Evolutionary conservation across 2,329 filamentous ascomycete genomes (phyloP).

Genomic region (Pseudophaeomoniella oleicola): DNA sequence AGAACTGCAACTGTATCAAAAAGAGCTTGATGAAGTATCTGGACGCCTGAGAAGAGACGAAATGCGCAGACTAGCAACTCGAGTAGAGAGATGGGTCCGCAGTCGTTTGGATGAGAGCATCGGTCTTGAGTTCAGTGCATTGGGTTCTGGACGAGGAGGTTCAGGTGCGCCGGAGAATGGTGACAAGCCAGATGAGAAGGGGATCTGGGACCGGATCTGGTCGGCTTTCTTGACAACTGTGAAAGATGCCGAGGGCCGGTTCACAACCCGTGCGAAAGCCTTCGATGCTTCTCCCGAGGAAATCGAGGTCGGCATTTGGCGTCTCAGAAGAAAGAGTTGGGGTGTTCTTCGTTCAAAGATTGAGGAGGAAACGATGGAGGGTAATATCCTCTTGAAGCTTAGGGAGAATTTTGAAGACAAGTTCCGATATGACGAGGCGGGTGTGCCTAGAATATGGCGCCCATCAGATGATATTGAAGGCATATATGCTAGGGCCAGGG

Average conservation of each 20-base stretch:
- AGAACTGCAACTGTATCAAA: slow-evolving; percentile 66
- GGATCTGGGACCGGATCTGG: slow-evolving; percentile 96
- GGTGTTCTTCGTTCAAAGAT: slow-evolving; percentile 76
- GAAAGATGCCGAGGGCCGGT: slow-evolving; percentile 68
- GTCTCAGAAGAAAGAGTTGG: slow-evolving; percentile 88
- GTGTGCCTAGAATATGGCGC: slow-evolving; percentile 91
- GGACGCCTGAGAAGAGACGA: slow-evolving; percentile 78
- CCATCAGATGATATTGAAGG: slow-evolving; percentile 96
- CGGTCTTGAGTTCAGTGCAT: slow-evolving; percentile 88
- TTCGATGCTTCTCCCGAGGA: slow-evolving; percentile 88
- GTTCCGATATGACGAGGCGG: slow-evolving; percentile 91
- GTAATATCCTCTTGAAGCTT: slow-evolving; percentile 86
- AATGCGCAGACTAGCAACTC: slow-evolving; percentile 80
- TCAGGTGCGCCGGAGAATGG: slow-evolving; percentile 65
- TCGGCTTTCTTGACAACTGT: slow-evolving; percentile 69
- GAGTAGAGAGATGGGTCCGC: slow-evolving; percentile 87
- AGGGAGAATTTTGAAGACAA: slow-evolving; percentile 98
- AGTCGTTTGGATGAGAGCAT: slow-evolving; percentile 76
- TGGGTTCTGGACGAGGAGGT: slow-evolving; percentile 75
- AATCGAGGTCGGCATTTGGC: slow-evolving; percentile 84
- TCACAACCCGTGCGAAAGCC: slow-evolving; percentile 76
- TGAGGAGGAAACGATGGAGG: slow-evolving; percentile 96
- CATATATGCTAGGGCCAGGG: slow-evolving; percentile 78
- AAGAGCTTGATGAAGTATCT: slow-evolving; percentile 83
- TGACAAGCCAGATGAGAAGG: slow-evolving; percentile 64